Evolutionary conservation across 2,329 filamentous ascomycete genomes (phyloP).

Genomic region (Fusarium euwallaceae): DNA sequence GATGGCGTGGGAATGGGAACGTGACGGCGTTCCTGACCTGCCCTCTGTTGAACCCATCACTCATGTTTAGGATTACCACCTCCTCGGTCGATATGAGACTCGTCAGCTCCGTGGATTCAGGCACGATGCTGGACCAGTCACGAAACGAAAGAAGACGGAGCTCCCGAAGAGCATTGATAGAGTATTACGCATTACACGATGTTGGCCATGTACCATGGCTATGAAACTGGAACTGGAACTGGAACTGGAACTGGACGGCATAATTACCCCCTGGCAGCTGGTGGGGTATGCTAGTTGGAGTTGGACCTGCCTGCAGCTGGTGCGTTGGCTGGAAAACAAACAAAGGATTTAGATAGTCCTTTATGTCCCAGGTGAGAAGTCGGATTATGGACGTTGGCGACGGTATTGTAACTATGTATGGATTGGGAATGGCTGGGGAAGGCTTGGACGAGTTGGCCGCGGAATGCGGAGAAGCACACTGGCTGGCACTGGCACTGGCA

Average conservation of each 20-base stretch:
- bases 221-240: constrained; percentile 2
- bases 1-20: constrained; percentile 82
- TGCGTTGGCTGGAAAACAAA: constrained; percentile 52
- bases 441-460: constrained; percentile 30
- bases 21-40: constrained; percentile 55
- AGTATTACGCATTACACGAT: constrained; percentile 29
- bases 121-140: constrained; percentile 12
- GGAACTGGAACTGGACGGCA: constrained; percentile 11
- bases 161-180: constrained; percentile 30
- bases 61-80: constrained; percentile 64
- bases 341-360: constrained; percentile 66
- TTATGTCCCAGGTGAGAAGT: constrained; percentile 50
- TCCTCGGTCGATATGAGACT: constrained; percentile 55
- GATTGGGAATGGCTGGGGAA: constrained; percentile 41
- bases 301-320: constrained; percentile 40
- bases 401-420: constrained; percentile 42
- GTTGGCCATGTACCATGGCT: constrained; percentile 19
- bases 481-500: constrained; percentile 11
- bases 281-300: constrained; percentile 36
- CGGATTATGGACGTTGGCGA: constrained; percentile 32
- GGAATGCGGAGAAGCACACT: constrained; percentile 22
- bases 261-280: constrained; percentile 21
- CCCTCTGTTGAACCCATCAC: constrained; percentile 61
- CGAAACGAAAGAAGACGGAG: constrained; percentile 23
- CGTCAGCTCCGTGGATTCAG: constrained; percentile 38